Conservation (phyloP, 345 rosid species). For the Sonneratia caseolaris region DNA sequence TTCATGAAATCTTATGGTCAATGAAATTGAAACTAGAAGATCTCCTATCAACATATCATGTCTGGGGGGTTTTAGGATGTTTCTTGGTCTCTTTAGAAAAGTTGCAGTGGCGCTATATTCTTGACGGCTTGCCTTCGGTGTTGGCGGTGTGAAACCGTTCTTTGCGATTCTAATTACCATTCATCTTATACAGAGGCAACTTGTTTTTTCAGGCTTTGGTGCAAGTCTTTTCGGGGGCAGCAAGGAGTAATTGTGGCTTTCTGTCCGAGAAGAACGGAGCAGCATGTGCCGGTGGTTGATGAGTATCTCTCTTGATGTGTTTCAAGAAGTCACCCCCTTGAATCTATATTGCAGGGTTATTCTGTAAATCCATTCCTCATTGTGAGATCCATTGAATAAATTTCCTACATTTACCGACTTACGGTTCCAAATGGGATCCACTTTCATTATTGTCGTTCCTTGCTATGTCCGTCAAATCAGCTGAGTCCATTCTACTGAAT, state of each 20-base stretch:
- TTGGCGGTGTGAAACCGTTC: background rate
- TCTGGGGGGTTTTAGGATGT: too few species aligned
- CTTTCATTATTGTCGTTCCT: slow-evolving; percentile 19
- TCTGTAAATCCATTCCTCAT: slow-evolving; percentile 32
- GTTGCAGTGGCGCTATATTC: too few species aligned
- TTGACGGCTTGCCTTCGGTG: too few species aligned
- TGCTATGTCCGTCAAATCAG: slow-evolving; percentile 31
- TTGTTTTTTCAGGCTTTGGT: too few species aligned
- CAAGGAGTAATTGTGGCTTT: background rate
- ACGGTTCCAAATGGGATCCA: slow-evolving; percentile 34
- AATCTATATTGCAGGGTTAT: slow-evolving; percentile 84
- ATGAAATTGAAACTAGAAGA: too few species aligned
- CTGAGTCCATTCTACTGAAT: slow-evolving; percentile 8
- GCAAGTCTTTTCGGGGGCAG: too few species aligned
- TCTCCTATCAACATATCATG: too few species aligned
- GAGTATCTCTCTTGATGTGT: slow-evolving; percentile 40
- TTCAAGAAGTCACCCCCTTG: slow-evolving; percentile 45
- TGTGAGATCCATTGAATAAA: background rate
- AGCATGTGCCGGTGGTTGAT: slow-evolving; percentile 71
- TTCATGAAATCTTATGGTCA: too few species aligned
- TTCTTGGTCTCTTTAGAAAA: too few species aligned
- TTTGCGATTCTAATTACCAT: background rate
- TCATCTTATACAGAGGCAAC: background rate
- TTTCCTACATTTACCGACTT: background rate
- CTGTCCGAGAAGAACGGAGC: slow-evolving; percentile 10